Evolutionary conservation across 139 green algal species (phyloP), one percentile per base, ranked within the genome.

Genomic region (Trebouxia sp.): DNA sequence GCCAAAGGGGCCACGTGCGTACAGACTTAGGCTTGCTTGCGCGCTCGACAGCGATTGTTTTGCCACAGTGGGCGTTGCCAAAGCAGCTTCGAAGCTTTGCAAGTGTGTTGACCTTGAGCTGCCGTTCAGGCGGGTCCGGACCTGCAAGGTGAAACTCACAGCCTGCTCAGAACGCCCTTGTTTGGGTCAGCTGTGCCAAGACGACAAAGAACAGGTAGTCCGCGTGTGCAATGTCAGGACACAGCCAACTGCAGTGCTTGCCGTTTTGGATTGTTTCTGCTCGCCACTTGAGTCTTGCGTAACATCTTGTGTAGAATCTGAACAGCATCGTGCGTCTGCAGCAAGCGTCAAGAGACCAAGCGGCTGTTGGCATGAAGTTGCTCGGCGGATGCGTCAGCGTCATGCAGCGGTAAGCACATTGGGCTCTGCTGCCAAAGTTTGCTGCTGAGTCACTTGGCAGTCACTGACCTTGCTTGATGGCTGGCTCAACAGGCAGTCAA

Each of bases 121-220:
- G 42, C 6, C 3, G 9, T 26, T 35, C 62, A 72, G 62, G 62
- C 35, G 2, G 35, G 12, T 3, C 35, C 32, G n/a, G 32, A 72
- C 35, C 11, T 10, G 12, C 62, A 72, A 42, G 62, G 62, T 35
- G 28, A 32, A 11, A 72, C 32, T 24, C 62, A 72, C 35, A 72
- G 62, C 35, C 32, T 72, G 17, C 62, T 72, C 37, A 72, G 62
- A 72, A 72, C 62, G 35, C 62, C 62, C 12, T 26, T 72, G 32
- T 72, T 72, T 45, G 62, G 62, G n/a, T 72, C 62, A 72, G 62
- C 62, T 42, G 62, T 72, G 12, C 62, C 62, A 42, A 72, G 62
- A 8, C 37, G 62, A 42, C 62, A 72, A 22, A 72, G 62, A 45
- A 72, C 62, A 72, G 62, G 62, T 72, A 45, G 20, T n/a, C n/a